phyloP scores from a whole-genome alignment of 2,329 filamentous ascomycete species.

The Penicillium psychrosexuale region DNA sequence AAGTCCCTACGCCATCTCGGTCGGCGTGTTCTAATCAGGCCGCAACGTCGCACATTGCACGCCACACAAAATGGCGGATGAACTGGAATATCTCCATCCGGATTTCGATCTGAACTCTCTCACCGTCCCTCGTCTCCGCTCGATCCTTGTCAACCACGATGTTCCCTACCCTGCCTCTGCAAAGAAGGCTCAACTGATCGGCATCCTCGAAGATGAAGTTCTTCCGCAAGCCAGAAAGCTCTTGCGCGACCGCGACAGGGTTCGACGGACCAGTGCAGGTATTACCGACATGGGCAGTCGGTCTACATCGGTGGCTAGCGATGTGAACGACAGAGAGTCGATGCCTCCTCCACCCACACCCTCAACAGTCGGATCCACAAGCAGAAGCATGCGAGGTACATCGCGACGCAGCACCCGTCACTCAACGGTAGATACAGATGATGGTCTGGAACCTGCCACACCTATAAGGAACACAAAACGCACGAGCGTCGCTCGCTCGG shows the following conservation, averaged over 20 bases:
- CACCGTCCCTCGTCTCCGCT: conserved; percentile 83
- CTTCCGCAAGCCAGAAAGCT: conserved; percentile 75
- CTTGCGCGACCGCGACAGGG: conserved; percentile 68
- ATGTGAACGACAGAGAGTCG: conserved; percentile 53
- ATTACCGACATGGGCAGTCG: conserved; percentile 71
- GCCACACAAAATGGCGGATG: conserved; percentile 47
- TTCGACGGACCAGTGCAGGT: conserved; percentile 81
- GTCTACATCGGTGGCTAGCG: conserved; percentile 59
- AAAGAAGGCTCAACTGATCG: conserved; percentile 85
- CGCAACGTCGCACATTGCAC: neutral
- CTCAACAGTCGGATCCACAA: conserved; percentile 52
- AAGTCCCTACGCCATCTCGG: neutral
- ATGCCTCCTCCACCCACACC: conserved; percentile 50
- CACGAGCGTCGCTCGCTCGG: conserved; percentile 36
- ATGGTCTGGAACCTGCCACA: conserved; percentile 26
- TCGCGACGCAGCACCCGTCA: conserved; percentile 52
- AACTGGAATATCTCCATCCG: conserved; percentile 78
- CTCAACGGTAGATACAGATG: conserved; percentile 40
- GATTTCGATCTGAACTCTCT: conserved; percentile 80
- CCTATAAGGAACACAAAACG: conserved; percentile 27
- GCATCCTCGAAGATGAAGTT: conserved; percentile 76
- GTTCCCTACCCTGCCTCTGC: conserved; percentile 81
- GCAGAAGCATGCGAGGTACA: conserved; percentile 52
- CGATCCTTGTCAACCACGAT: conserved; percentile 85
- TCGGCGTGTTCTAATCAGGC: conserved; percentile 3